Base-by-base conservation (phyloP, 2,329 filamentous ascomycete species). In the Fusarium secorum region DNA sequence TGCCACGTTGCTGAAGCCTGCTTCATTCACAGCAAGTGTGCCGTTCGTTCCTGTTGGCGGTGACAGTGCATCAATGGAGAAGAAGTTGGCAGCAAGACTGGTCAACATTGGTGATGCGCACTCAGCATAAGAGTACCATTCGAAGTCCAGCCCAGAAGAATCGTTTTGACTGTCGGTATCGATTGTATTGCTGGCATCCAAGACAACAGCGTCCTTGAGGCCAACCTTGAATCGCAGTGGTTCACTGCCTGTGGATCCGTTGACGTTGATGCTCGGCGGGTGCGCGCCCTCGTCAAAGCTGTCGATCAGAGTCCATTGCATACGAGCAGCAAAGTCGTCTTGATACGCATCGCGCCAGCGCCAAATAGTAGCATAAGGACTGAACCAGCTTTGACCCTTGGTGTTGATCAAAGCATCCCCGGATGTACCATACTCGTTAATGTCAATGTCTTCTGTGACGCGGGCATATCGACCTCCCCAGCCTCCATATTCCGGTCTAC, bases 261-360 rank as follows among this genome's bases (percentile, higher is more conserved):
- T 65, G 26, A 66, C 14, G 1, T 35, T 48, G n/a, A 60, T 32
- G 5, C 11, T 53, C 7, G 64, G 46, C 2, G 61, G 61, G 13
- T 66, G 64, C 33, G 61, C 14, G 5, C 15, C 64, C 10, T 53
- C 46, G 2, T 42, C 15, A 8, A 53, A 60, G 3, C 22, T 10
- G 22, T 60, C 39, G 1, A 51, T 35, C 2, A 66, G 18, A 0
- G 54, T 66, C 64, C 64, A 66, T 7, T 66, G 64, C 32, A 66
- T 60, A 13, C 54, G 61, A 5, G 61, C 64, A 4, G 64, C 64
- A 28, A 66, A 66, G 22, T 66, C 61, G 13, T 66, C 61, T 22
- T 66, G 64, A 4, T 60, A 66, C 2, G 64, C 64, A 20, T 66
- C 64, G 4, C 61, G 64, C 64, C 64, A 66, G 6, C 64, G 20